phyloP scores from a whole-genome alignment of 192 early-diverging fungal genomes.

The Pilobolus umbonatus region DNA sequence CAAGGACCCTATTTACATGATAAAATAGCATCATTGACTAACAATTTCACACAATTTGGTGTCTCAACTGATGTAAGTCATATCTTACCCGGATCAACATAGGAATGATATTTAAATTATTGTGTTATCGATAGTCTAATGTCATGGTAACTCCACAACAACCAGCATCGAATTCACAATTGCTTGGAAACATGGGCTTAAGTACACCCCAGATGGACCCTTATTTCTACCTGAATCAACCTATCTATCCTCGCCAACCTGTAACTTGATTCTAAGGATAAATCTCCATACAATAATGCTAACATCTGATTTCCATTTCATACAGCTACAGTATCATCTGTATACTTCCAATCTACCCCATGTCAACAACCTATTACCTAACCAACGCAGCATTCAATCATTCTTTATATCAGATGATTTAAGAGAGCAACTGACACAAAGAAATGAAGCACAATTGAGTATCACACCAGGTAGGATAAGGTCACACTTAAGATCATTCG shows the following conservation, averaged over 20 bases:
- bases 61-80: conserved; percentile 19
- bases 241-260: conserved; percentile 29
- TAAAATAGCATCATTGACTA: conserved; percentile 7
- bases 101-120: not conserved
- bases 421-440: conserved; percentile 70
- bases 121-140: not conserved
- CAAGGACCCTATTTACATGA: too few species aligned
- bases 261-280: conserved; percentile 10
- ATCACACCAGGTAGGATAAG: too few species aligned
- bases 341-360: conserved; percentile 67
- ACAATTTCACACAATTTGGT: conserved; percentile 16
- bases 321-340: conserved; percentile 77
- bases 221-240: conserved; percentile 29
- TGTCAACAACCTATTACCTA: conserved; percentile 59
- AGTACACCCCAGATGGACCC: conserved; percentile 24
- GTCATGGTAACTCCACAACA: too few species aligned
- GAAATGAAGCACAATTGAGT: conserved; percentile 59
- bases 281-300: too few species aligned
- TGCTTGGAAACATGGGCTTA: conserved; percentile 15
- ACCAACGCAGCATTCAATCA: conserved; percentile 74
- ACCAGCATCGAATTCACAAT: conserved; percentile 18
- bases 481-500: too few species aligned
- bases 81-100: not conserved
- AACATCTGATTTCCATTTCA: not conserved
- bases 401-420: conserved; percentile 85